Percentiles rank a stretch among this genome's conserved stretches.
phyloP scores from a whole-genome alignment of 257 asterid genomes.

The Salvia rosmarinus region DNA sequence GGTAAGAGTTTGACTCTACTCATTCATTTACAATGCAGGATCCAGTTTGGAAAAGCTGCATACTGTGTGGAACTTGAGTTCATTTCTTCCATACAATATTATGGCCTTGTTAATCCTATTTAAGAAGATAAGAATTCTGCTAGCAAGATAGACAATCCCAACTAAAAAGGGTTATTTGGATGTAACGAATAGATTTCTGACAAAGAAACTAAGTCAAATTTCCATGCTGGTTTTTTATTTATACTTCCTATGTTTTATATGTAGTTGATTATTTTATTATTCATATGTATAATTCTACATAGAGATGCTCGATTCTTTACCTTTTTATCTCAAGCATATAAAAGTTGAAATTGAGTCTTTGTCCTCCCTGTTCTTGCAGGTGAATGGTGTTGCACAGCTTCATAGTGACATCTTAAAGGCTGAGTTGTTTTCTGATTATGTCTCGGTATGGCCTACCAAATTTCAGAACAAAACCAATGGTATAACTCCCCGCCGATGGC shows the following conservation, averaged over 20 bases:
- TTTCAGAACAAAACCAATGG: constrained; percentile 99
- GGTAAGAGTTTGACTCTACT: constrained; percentile 57
- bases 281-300: constrained; percentile 1
- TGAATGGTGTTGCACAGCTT: constrained; percentile 97
- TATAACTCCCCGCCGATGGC: constrained; percentile 99
- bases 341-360: constrained; percentile 30
- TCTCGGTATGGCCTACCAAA: constrained; percentile 91
- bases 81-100: background rate
- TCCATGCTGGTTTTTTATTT: background rate
- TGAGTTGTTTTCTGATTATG: constrained; percentile 89
- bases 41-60: constrained; percentile 20
- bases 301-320: background rate
- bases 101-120: background rate
- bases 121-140: background rate
- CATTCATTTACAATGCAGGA: background rate
- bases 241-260: background rate
- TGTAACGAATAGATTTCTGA: constrained; percentile 6
- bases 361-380: constrained; percentile 53
- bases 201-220: background rate
- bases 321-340: background rate
- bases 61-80: background rate
- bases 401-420: constrained; percentile 91
- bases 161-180: background rate
- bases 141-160: background rate
- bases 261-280: background rate